Base-by-base conservation (phyloP, 176 grass and related monocot genomes). In the Elymus sibiricus region DNA sequence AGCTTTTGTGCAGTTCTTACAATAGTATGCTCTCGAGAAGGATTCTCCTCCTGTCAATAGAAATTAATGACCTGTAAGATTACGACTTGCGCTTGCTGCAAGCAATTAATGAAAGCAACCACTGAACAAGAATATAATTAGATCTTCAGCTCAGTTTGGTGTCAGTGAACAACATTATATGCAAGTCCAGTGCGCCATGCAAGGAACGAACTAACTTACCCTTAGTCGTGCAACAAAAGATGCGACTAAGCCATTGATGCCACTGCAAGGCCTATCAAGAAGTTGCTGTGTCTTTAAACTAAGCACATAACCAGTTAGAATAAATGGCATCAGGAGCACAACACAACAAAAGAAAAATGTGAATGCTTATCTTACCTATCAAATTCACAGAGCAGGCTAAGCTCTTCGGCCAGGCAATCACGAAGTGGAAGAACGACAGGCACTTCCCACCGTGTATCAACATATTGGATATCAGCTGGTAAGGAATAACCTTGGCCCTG, bases 1-100 rank as follows among this genome's bases (percentile, higher is more conserved):
- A 99, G 92, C 85, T 99, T 99, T 84, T 94, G 92, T 49, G 92
- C 92, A 86, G 97, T 97, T 91, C 97, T 94, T 74, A 99, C 81
- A 83, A 99, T 93, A 39, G 92, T 94, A 85, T 93, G 94, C 79
- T 99, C 97, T 70, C 97, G 85, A 74, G 94, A 92, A 78, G 88
- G 92, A 42, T 99, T 96, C 47, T 99, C 97, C 88, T 97, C 92
- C 92, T 99, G 86, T 26, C 27, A 51, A 87, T 55, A 58, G 51
- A 84, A 69, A 88, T 34, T 34, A 79, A 42, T 27, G 66, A 29
- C 22, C 13, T 68, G 28, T 61, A 76, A 72, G 14, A 89, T 84
- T 40, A 84, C 4, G 2, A 10, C 22, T 64, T 70, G 29, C 9
- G 39, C 42, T 81, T 24, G 14, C 29, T 59, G 17, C 56, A 24